phyloP scores from a whole-genome alignment of 2,329 filamentous ascomycete species.

The Colletotrichum phormii region DNA sequence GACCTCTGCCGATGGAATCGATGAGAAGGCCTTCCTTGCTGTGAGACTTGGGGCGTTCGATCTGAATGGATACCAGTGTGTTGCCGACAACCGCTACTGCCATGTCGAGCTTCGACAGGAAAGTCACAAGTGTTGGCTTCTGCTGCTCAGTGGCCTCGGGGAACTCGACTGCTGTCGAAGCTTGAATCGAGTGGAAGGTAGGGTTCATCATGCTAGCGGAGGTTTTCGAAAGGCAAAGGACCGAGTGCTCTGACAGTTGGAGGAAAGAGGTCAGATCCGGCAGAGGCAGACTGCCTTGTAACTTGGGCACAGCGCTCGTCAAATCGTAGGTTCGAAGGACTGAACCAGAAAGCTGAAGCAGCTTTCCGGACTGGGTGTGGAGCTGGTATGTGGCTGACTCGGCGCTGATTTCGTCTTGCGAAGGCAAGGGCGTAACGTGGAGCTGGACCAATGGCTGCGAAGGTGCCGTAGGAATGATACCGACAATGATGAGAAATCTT shows the following conservation, averaged over 20 bases:
- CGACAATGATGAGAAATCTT: conserved; percentile 50
- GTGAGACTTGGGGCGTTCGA: conserved; percentile 70
- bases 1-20: conserved; percentile 78
- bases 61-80: conserved; percentile 75
- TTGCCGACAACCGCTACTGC: conserved; percentile 74
- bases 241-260: conserved; percentile 73
- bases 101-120: conserved; percentile 74
- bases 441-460: conserved; percentile 48
- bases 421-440: conserved; percentile 52
- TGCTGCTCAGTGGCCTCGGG: conserved; percentile 47
- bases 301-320: conserved; percentile 69
- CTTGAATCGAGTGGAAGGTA: conserved; percentile 72
- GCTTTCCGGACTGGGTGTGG: conserved; percentile 71
- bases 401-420: conserved; percentile 35
- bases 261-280: conserved; percentile 70
- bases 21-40: conserved; percentile 73
- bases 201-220: conserved; percentile 76
- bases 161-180: conserved; percentile 58
- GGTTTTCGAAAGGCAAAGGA: conserved; percentile 69
- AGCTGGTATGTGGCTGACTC: conserved; percentile 59
- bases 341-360: conserved; percentile 69
- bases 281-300: conserved; percentile 65
- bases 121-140: conserved; percentile 62
- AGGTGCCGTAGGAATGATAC: conserved; percentile 40
- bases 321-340: conserved; percentile 73